Evolutionary conservation across 2,329 filamentous ascomycete species (phyloP), one percentile per base, ranked within the genome.

Genomic region (Aciculosporium take): DNA sequence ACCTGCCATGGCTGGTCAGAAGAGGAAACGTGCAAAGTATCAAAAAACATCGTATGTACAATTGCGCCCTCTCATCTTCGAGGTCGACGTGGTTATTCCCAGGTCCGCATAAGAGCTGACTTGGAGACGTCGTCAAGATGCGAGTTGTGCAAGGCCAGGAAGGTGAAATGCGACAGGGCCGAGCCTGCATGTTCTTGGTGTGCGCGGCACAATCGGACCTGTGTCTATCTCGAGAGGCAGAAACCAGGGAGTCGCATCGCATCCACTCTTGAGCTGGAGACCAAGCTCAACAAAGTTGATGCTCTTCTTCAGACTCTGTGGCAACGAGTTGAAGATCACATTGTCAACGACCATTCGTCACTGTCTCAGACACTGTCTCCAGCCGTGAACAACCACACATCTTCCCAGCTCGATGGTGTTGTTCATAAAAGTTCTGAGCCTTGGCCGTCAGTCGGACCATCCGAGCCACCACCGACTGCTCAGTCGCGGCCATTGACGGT

Each of bases 161-260:
- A 66, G 49, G 63, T 66, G 21, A 66, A 66, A 47, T 66, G 63
- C 51, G 70, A 76, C 51, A 68, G 71, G 42, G 63, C 64, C 27
- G 71, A 74, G 50, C 72, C 72, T 2, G 69, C 70, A n/a, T 84
- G 79, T 58, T 78, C 78, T 18, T 84, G 79, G 79, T 84, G 79
- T 56, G 61, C 74, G 38, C 73, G 79, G 39, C 81, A 84, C 57
- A 71, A 71, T 44, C 74, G 80, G 48, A 51, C 67, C 32, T 84
- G 79, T 55, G 74, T 81, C 55, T 84, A 84, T 55, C 76, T 74
- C 46, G 79, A 81, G 51, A 68, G 79, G 32, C 81, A 82, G 61
- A 83, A 82, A 56, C 78, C 79, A 7, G 79, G 80, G 2, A 65
- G 73, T 29, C 64, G 73, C 24, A 71, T 76, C 50, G 76, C 75